phyloP scores from a whole-genome alignment of 768 basidiomycete species.

The Lactarius sanguifluus region DNA sequence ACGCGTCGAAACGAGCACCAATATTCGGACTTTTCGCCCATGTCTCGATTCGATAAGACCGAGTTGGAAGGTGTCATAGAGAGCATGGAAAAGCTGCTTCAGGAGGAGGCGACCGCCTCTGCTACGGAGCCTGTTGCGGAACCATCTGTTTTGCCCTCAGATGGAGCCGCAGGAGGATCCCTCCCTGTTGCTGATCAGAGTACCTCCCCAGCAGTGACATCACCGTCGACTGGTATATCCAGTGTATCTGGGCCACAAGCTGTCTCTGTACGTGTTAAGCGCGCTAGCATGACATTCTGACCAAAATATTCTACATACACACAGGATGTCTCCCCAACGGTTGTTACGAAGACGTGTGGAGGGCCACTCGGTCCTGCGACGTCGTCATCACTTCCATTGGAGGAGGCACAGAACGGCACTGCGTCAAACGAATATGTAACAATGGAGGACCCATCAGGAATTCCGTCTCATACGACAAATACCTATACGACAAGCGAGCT shows the following conservation, averaged over 20 bases:
- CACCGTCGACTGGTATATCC: background rate
- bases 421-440: background rate
- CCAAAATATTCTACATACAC: background rate
- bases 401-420: background rate
- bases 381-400: constrained; percentile 1
- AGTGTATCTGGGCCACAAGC: background rate
- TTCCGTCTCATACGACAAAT: constrained; percentile 42
- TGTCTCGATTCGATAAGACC: constrained; percentile 67
- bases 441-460: constrained; percentile 21
- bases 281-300: background rate
- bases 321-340: constrained; percentile 3
- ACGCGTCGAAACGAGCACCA: constrained; percentile 70
- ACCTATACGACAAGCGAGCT: constrained; percentile 51
- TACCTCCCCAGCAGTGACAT: background rate
- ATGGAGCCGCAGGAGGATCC: background rate
- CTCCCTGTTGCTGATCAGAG: background rate
- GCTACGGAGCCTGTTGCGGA: background rate
- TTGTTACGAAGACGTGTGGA: constrained; percentile 2
- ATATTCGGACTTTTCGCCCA: constrained; percentile 68
- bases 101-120: constrained; percentile 28
- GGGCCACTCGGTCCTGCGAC: background rate
- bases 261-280: constrained; percentile 5
- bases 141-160: background rate
- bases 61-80: constrained; percentile 66
- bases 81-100: constrained; percentile 63